phyloP scores from a whole-genome alignment of 2,329 filamentous ascomycete species.

The Pseudogymnoascus sp. region DNA sequence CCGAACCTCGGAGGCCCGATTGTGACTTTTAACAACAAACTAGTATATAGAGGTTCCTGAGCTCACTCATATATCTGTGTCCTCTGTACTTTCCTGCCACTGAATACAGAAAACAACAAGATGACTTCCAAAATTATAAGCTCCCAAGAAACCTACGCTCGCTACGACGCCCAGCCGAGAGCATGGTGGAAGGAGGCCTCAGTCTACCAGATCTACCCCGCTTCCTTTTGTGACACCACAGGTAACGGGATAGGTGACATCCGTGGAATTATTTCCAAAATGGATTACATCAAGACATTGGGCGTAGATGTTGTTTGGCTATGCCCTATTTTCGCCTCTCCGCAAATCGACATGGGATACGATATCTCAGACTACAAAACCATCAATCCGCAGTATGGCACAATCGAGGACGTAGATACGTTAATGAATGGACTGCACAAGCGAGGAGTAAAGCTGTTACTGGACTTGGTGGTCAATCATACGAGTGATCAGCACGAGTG shows the following conservation, averaged over 20 bases:
- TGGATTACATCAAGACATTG: conserved; percentile 49
- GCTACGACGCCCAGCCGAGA: not conserved
- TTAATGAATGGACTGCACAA: conserved; percentile 49
- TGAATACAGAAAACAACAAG: not conserved
- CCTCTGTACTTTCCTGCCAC: not conserved
- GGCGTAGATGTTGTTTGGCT: conserved; percentile 57
- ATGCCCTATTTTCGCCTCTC: conserved; percentile 54
- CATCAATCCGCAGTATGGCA: conserved; percentile 57
- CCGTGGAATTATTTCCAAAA: conserved; percentile 47
- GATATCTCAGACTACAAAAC: conserved; percentile 58
- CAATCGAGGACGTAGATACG: conserved; percentile 52
- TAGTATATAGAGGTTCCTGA: not conserved
- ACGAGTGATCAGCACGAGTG: conserved; percentile 44
- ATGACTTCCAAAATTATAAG: not conserved
- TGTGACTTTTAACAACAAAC: not conserved
- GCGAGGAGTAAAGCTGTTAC: conserved; percentile 53
- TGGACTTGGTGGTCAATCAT: conserved; percentile 64
- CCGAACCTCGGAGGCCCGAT: not conserved
- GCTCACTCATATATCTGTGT: not conserved
- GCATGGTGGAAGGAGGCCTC: not conserved
- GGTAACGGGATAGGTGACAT: conserved; percentile 51
- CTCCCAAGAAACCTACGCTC: not conserved
- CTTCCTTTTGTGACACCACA: conserved; percentile 46
- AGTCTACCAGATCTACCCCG: conserved; percentile 47
- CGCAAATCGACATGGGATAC: conserved; percentile 59